Conservation (phyloP, 139 green algal genomes). For the Pycnococcus provasolii region DNA sequence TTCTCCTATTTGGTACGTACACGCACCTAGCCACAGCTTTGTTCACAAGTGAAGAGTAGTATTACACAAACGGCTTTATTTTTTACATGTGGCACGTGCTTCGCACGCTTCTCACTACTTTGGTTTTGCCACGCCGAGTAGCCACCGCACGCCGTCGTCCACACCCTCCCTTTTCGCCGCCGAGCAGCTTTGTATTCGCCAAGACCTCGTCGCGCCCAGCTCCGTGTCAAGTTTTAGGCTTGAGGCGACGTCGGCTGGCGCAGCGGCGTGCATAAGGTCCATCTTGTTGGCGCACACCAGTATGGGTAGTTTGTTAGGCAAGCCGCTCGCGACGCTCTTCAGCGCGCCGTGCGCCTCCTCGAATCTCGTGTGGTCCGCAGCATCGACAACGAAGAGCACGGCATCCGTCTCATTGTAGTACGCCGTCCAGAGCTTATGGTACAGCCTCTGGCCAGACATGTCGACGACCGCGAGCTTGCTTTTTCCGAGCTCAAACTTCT, state of each 20-base stretch:
- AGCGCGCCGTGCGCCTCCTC: constrained; percentile 22
- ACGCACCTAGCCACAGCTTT: too few species aligned
- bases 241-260: background rate
- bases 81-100: too few species aligned
- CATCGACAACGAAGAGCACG: constrained; percentile 23
- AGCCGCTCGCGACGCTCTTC: constrained; percentile 16
- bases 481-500: constrained; percentile 29
- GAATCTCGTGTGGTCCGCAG: background rate
- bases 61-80: too few species aligned
- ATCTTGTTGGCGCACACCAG: constrained; percentile 43
- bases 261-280: constrained; percentile 12
- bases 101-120: too few species aligned
- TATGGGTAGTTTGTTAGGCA: constrained; percentile 29
- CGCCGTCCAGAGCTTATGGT: constrained; percentile 40
- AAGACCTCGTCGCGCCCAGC: background rate
- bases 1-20: too few species aligned
- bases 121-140: background rate
- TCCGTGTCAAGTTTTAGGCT: background rate
- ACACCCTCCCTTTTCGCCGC: background rate
- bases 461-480: constrained; percentile 38
- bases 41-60: too few species aligned
- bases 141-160: background rate
- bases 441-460: constrained; percentile 41
- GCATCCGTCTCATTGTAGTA: constrained; percentile 38
- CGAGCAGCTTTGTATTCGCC: background rate